Evolutionary conservation across 208 protist genomes (phyloP).

Genomic region (Crithidia acanthocephali): DNA sequence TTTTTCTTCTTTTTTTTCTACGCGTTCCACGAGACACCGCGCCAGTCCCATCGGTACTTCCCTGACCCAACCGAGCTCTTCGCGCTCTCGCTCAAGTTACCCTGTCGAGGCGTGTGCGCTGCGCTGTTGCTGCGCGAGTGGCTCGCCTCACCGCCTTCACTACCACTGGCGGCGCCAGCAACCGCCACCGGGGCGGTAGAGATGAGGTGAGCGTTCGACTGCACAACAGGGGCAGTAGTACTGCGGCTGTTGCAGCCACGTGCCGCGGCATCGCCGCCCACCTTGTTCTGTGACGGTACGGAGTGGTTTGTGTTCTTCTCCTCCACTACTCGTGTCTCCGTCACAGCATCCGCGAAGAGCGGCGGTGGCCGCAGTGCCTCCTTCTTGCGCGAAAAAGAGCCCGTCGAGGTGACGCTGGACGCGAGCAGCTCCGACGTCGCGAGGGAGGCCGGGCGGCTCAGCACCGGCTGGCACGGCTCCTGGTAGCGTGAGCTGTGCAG

Average conservation of each 20-base stretch:
- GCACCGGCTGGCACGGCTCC: slow-evolving; percentile 22
- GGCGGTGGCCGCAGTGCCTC: slow-evolving; percentile 10
- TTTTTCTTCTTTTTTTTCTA: background rate
- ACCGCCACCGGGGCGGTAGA: background rate
- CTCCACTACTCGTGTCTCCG: background rate
- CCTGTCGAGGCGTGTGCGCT: slow-evolving; percentile 19
- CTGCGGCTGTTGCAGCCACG: no score
- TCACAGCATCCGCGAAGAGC: background rate
- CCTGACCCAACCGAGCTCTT: slow-evolving; percentile 34
- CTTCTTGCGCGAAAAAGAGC: slow-evolving; percentile 11
- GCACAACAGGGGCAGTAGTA: background rate
- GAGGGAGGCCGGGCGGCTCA: slow-evolving; percentile 14
- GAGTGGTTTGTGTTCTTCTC: background rate
- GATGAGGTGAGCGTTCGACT: background rate
- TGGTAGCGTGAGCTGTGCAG: slow-evolving; percentile 11
- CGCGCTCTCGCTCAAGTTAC: slow-evolving; percentile 18
- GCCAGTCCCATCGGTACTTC: slow-evolving; percentile 56
- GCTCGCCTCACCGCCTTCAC: background rate
- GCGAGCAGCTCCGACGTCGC: slow-evolving; percentile 6
- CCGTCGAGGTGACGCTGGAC: slow-evolving; percentile 10
- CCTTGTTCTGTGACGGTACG: background rate
- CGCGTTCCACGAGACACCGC: slow-evolving; percentile 21
- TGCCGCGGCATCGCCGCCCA: background rate
- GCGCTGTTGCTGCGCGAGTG: slow-evolving; percentile 12
- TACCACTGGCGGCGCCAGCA: background rate